phyloP scores from a whole-genome alignment of 768 basidiomycete species.

The Asterophora lycoperdoides region DNA sequence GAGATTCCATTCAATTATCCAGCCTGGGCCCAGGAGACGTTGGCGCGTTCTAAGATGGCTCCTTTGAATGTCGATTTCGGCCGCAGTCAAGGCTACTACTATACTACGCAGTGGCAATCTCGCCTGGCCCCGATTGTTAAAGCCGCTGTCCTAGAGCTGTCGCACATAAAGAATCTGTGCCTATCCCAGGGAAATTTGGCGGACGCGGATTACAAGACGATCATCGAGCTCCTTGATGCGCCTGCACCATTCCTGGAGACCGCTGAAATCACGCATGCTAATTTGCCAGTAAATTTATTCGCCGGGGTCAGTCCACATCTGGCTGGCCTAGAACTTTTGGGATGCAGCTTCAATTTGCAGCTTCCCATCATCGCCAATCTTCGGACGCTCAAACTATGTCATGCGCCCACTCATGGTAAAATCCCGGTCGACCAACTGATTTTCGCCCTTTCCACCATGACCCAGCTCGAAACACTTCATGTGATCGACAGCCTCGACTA shows the following conservation, averaged over 20 bases:
- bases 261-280: no score
- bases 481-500: neutral
- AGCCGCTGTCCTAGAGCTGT: neutral
- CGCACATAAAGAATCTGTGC: neutral
- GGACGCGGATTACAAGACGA: neutral
- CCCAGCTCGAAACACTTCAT: neutral
- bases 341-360: neutral
- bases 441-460: neutral
- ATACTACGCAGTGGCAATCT: no score
- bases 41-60: constrained; percentile 1
- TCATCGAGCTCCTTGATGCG: neutral
- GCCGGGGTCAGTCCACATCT: neutral
- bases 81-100: no score
- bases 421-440: neutral
- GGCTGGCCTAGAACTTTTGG: neutral
- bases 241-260: neutral
- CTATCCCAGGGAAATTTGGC: neutral
- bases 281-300: neutral
- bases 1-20: neutral
- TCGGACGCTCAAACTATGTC: neutral
- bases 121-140: neutral
- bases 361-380: neutral
- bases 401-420: neutral
- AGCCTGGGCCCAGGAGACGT: neutral
- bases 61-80: neutral